phyloP scores from a whole-genome alignment of 176 grass and related monocot species.

The Metroxylon sagu region DNA sequence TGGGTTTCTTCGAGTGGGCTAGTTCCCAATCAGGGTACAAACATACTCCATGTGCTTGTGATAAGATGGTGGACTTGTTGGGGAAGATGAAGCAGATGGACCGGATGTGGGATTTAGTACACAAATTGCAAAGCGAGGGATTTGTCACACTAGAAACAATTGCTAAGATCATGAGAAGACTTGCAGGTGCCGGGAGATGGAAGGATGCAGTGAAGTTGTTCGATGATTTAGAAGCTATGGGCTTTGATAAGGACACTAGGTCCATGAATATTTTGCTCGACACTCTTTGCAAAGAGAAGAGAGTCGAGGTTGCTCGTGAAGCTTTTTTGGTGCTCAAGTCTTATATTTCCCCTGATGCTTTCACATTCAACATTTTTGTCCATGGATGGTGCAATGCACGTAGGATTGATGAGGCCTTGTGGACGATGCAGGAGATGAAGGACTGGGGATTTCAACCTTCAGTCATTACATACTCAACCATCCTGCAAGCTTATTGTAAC shows the following conservation, averaged over 20 bases:
- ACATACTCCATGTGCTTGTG: conserved; percentile 46
- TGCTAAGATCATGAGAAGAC: conserved; percentile 74
- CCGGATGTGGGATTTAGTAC: conserved; percentile 61
- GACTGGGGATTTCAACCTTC: conserved; percentile 37
- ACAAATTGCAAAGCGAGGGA: conserved; percentile 41
- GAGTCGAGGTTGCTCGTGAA: conserved; percentile 53
- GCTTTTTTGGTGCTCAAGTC: conserved; percentile 42
- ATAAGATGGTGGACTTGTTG: conserved; percentile 71
- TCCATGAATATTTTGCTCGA: conserved; percentile 79
- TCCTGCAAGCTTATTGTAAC: conserved; percentile 75
- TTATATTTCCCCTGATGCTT: conserved; percentile 44
- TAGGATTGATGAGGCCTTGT: conserved; percentile 67
- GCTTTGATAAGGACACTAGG: conserved; percentile 50
- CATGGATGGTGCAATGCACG: conserved; percentile 69
- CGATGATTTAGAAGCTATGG: conserved; percentile 56
- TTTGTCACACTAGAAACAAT: conserved; percentile 44
- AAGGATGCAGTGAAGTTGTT: conserved; percentile 53
- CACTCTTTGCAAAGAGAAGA: conserved; percentile 77
- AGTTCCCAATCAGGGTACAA: conserved; percentile 43
- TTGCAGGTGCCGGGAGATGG: conserved; percentile 64
- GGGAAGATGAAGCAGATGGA: conserved; percentile 80
- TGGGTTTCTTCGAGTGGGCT: conserved; percentile 72
- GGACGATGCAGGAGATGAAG: conserved; percentile 73
- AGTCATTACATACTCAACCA: conserved; percentile 63
- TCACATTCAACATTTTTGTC: conserved; percentile 82